Base-by-base conservation (phyloP, 2,329 filamentous ascomycete genomes). In the Onygenales sp. region DNA sequence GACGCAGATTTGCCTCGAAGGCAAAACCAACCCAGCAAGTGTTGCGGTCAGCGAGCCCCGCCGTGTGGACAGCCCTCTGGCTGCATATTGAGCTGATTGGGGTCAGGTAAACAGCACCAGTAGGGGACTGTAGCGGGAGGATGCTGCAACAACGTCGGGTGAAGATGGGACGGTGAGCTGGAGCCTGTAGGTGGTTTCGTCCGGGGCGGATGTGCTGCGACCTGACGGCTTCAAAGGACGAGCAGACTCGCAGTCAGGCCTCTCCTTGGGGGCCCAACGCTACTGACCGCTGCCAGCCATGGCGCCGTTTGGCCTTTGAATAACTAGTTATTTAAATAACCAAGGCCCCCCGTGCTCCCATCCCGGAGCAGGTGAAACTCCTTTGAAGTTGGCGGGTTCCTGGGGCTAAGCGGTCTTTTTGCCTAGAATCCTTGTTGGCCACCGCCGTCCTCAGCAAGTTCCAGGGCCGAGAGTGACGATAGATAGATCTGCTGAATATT, bases 321-420 rank as follows among this genome's bases (percentile, higher is more conserved):
- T 14, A 21, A 5, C 13, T 36, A 49, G 32, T 27, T 49, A 32
- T 35, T 41, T 48, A 49, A 41, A 49, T 41, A 41, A 41, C 21
- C 21, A 35, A 13, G 21, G 17, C 10, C 36, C 36, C 6, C 31
- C 21, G 32, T 21, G n/a, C 10, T 49, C 46, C 36, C 11, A n/a
- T 8, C 7, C 13, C 13, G 33, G 38, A 11, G 35, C 17, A 5
- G 9, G 47, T 41, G 47, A 31, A n/a, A 49, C 47, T 42, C 41
- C 47, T 17, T 48, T 27, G 47, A 42, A 42, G 47, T 41, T 49
- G 21, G 41, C 47, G 33, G 36, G 47, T 49, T 41, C 47, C 47
- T 49, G 47, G 47, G 35, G 21, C 47, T 31, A 14, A 8, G 47
- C 27, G 14, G 13, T 41, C 17, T 49, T 31, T 35, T 48, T 27